Conservation (phyloP, 1,139 yeast species). For the Blastobotrys illinoisensis region DNA sequence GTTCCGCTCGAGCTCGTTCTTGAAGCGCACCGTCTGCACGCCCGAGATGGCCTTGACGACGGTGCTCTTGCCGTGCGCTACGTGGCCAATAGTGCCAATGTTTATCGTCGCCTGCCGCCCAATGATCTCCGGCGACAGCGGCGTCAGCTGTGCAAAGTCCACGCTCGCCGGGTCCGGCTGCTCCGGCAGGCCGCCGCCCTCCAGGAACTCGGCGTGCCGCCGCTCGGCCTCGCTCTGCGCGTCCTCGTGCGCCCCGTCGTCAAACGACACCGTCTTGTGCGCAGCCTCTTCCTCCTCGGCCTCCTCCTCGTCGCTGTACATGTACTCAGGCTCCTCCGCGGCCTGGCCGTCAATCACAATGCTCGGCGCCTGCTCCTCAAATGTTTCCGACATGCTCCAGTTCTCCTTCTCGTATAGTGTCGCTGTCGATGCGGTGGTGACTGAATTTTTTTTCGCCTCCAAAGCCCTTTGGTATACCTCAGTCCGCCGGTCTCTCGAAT, state of each 20-base stretch:
- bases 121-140: constrained; percentile 89
- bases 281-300: constrained; percentile 35
- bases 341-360: constrained; percentile 73
- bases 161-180: constrained; percentile 72
- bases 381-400: constrained; percentile 15
- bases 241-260: constrained; percentile 46
- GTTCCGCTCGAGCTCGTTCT: constrained; percentile 97
- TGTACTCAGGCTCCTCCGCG: constrained; percentile 39
- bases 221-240: constrained; percentile 54
- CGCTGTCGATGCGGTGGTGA: neutral
- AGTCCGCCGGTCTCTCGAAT: neutral
- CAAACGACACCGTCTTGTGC: constrained; percentile 42
- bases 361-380: constrained; percentile 80
- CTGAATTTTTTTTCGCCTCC: neutral
- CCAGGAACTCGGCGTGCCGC: constrained; percentile 83
- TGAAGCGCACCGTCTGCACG: constrained; percentile 97
- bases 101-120: constrained; percentile 98
- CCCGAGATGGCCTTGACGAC: constrained; percentile 99
- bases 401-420: no score
- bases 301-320: constrained; percentile 45
- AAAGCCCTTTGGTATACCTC: neutral
- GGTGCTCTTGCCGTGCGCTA: constrained; percentile 98
- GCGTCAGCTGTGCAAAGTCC: constrained; percentile 71
- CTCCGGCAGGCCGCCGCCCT: constrained; percentile 97
- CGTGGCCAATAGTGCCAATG: constrained; percentile 99